Conservation (phyloP, 768 basidiomycete genomes). For the Tulasnella sp. region DNA sequence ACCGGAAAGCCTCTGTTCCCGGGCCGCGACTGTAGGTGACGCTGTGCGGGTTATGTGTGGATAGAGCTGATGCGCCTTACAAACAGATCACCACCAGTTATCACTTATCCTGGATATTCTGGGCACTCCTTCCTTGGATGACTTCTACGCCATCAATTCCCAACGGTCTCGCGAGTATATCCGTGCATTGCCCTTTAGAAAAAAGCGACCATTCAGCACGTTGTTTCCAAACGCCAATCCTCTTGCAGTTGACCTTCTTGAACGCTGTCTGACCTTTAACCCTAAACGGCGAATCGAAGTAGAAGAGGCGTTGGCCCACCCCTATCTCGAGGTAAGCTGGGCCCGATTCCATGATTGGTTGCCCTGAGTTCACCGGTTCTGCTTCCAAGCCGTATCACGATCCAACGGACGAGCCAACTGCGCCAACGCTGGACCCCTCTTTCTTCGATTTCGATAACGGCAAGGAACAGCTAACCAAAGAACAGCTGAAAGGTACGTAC, state of each 20-base stretch:
- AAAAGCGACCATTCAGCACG: constrained; percentile 64
- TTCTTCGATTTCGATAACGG: constrained; percentile 67
- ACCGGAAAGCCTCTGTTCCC: constrained; percentile 94
- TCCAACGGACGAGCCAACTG: constrained; percentile 75
- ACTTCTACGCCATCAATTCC: constrained; percentile 94
- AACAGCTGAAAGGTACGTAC: constrained; percentile 25
- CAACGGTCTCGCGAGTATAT: constrained; percentile 89
- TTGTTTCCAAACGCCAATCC: constrained; percentile 86
- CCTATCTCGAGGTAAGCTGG: constrained; percentile 58
- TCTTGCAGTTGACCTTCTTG: constrained; percentile 61
- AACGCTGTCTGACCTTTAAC: constrained; percentile 69
- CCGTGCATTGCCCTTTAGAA: constrained; percentile 85
- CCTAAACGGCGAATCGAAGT: constrained; percentile 83
- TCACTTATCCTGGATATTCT: constrained; percentile 92
- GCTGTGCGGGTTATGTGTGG: neutral
- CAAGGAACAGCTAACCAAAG: constrained; percentile 26
- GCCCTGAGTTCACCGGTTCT: neutral
- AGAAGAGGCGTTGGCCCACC: constrained; percentile 75
- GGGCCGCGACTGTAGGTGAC: constrained; percentile 61
- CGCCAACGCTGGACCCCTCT: constrained; percentile 56
- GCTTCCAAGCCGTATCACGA: constrained; percentile 66
- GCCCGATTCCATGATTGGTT: neutral
- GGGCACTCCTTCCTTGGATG: constrained; percentile 92
- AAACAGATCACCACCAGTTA: constrained; percentile 72
- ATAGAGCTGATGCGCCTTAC: neutral